Evolutionary conservation across 164 flowering plant genomes (phyloP), one percentile per base, ranked within the genome.

Genomic region (Vitis labrusca): DNA sequence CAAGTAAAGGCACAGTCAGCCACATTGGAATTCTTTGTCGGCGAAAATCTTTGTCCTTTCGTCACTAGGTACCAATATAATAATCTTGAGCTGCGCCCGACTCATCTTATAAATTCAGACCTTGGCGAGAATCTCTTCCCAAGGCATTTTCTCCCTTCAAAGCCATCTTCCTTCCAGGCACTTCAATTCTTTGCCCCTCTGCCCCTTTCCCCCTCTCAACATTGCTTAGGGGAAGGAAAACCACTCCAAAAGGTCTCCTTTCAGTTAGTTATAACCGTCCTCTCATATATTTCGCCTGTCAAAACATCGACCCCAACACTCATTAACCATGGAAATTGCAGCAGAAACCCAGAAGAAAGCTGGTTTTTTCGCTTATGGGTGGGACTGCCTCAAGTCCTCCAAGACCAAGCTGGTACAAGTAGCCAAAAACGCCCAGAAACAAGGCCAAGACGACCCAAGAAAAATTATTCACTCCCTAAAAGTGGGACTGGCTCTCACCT

Each of bases 361-460:
- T 3, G 80, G 83, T 19, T 12, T 71, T 59, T 69, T 81, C 23
- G 50, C 69, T 16, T 44, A 64, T 13, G 76, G 69, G 5, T 81
- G 80, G 82, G 55, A 57, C 59, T 60, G 82, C 65, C n/a, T 84
- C 14, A 74, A 68, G 67, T 71, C 73, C 54, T 47, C 68, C 5
- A 74, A 64, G 52, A 55, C 54, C 58, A 74, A 66, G 59, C 69
- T 67, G n/a, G 30, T 71, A 10, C 65, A 62, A 1, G 50, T 74
- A 2, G 71, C 68, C 15, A 81, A 77, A 32, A 80, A 69, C 57
- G 71, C 65, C 5, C 81, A 68, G 79, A 81, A 87, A 73, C 47
- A 87, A 0, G 97, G 79, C 37, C 49, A 77, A 77, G 94, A 92
- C 69, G 97, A 92, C 68, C 97, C 97, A 5, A 89, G 97, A 76